Evolutionary conservation across 768 basidiomycete species (phyloP).

Genomic region (Udeniomyces megalosporus): DNA sequence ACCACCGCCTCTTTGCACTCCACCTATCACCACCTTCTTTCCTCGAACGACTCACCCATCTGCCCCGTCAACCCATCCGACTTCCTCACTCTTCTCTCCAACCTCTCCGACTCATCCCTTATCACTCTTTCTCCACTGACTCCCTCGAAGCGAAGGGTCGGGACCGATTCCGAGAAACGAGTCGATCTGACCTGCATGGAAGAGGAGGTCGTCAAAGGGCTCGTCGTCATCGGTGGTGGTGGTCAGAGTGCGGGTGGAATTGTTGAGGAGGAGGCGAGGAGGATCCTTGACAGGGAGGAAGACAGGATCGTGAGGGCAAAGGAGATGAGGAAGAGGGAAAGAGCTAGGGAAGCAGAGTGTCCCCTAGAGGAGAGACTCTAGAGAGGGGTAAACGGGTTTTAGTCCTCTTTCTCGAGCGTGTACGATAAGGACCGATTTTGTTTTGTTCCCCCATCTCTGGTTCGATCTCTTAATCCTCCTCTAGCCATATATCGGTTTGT

Average conservation of each 20-base stretch:
- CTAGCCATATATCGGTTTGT: too few relatives aligned
- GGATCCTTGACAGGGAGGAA: slow-evolving; percentile 17
- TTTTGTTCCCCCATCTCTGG: too few relatives aligned
- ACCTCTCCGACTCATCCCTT: slow-evolving; percentile 27
- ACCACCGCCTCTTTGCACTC: slow-evolving; percentile 23
- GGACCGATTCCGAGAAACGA: slow-evolving; percentile 16
- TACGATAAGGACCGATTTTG: too few relatives aligned
- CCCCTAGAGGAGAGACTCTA: slow-evolving; percentile 7
- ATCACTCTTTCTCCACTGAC: slow-evolving; percentile 18
- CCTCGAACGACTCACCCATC: slow-evolving; percentile 24
- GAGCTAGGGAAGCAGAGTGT: slow-evolving; percentile 8
- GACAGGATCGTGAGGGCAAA: slow-evolving; percentile 4
- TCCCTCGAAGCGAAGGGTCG: slow-evolving; percentile 16
- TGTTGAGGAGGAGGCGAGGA: slow-evolving; percentile 26
- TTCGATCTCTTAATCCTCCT: too few relatives aligned
- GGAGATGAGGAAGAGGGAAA: slow-evolving; percentile 1
- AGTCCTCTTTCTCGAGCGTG: too few relatives aligned
- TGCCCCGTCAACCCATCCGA: slow-evolving; percentile 27
- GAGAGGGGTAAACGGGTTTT: too few relatives aligned
- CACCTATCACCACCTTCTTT: slow-evolving; percentile 27
- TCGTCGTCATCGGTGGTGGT: slow-evolving; percentile 17
- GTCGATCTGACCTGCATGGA: slow-evolving; percentile 24
- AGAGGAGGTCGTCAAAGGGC: slow-evolving; percentile 24
- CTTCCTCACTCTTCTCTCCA: slow-evolving; percentile 29
- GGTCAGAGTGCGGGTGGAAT: too few relatives aligned